Base-by-base conservation (phyloP, 495 filamentous ascomycete genomes). In the Cryomyces minteri region DNA sequence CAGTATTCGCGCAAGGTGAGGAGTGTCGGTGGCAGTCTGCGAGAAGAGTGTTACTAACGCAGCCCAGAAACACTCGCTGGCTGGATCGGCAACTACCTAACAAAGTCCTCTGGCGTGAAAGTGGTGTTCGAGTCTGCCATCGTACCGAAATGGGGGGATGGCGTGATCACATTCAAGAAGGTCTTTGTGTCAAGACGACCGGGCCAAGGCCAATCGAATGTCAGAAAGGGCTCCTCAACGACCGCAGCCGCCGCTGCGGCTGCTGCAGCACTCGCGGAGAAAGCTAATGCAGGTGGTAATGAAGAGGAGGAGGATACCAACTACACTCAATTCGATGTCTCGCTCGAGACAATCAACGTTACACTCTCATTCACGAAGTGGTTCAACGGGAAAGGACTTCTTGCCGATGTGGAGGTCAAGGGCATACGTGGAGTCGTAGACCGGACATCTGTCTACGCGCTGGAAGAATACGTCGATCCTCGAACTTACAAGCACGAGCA, bases 121-220 rank as follows among this genome's bases (percentile, higher is more conserved):
- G 83, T 98, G 34, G 80, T 98, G 25, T 98, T 98, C 57, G 90
- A 98, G 61, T 95, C 86, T 48, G 90, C 90, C 10, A 93, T 98
- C 52, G 90, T 96, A 10, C 90, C 90, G 8, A 85, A 80, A 55
- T 98, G 90, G 90, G 79, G 74, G 51, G 79, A 85, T 55, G 87
- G 87, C 8, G 87, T 94, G 25, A 98, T 98, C 48, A 84, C 84
- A 0, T 93, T 98, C 65, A 82, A 84, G 54, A 95, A 94, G 57
- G 90, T 98, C 6, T 96, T 96, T 56, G 82, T 96, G 4, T 96
- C 90, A 6, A 70, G 88, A 44, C 68, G 90, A 45, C 92, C 92
- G 8, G 90, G 90, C 2, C 82, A 92, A 55, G 58, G 60, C 6
- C 54, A 61, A 40, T 70, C 76, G 0, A 73, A 84, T 56, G 92